Evolutionary conservation across 257 asterid genomes (phyloP).

Genomic region (Voacanga thouarsii): DNA sequence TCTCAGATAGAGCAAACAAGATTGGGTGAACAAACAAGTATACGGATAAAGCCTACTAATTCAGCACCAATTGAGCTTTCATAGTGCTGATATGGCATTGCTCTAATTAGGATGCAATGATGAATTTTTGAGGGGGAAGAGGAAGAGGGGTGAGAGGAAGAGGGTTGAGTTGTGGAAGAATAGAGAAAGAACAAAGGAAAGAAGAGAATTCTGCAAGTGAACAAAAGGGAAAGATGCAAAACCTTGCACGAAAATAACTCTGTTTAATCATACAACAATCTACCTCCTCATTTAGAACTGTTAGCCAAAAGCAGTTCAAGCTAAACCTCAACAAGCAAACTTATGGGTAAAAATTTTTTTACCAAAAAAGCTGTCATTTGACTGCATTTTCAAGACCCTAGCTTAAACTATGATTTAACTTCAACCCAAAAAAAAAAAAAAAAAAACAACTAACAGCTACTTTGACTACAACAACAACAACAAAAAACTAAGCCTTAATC

Average conservation of each 20-base stretch:
- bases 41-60: not conserved
- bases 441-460: too few species aligned
- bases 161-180: not conserved
- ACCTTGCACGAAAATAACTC: too few species aligned
- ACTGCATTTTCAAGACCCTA: not conserved
- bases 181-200: not conserved
- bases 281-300: too few species aligned
- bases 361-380: not conserved
- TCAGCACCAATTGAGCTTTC: not conserved
- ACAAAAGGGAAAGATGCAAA: not conserved
- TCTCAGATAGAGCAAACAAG: not conserved
- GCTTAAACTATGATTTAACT: not conserved
- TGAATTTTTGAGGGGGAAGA: not conserved
- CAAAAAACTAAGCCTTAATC: too few species aligned
- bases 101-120: not conserved
- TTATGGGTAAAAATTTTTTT: not conserved
- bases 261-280: too few species aligned
- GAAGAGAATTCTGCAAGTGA: not conserved
- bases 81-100: not conserved
- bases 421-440: too few species aligned
- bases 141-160: too few species aligned
- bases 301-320: not conserved
- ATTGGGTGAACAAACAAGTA: not conserved
- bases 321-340: not conserved
- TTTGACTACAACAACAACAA: too few species aligned